A percentile compares a stretch with the other conserved stretches of the same genome.
phyloP scores from a whole-genome alignment of 148 eudicot genomes.

The Silene conica region DNA sequence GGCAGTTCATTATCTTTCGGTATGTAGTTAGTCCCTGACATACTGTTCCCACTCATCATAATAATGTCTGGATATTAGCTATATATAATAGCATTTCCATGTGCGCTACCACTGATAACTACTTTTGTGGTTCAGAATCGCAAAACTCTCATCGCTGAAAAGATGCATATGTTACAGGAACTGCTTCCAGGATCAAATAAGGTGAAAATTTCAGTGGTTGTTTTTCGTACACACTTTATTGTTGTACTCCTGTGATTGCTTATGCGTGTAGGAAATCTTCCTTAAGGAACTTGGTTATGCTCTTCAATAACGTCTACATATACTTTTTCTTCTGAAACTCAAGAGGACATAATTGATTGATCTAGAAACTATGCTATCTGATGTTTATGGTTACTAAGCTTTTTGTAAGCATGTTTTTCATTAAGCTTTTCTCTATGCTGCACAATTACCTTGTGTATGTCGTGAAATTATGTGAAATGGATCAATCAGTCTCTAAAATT shows the following conservation, averaged over 20 bases:
- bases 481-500: not conserved
- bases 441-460: not conserved
- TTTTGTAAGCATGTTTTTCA: not conserved
- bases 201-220: slow-evolving; percentile 6
- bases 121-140: slow-evolving; percentile 13
- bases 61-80: not conserved
- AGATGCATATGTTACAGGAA: slow-evolving; percentile 18
- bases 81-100: not conserved
- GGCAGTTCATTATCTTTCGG: not conserved
- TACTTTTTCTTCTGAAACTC: not conserved
- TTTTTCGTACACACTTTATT: too few relatives aligned
- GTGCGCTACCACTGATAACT: not conserved
- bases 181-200: slow-evolving; percentile 20
- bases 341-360: not conserved
- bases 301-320: not conserved
- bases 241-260: not conserved
- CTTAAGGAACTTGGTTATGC: not conserved
- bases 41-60: not conserved
- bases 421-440: not conserved
- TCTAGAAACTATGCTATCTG: not conserved
- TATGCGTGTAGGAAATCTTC: not conserved
- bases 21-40: not conserved
- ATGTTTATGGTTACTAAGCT: not conserved
- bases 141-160: slow-evolving; percentile 12
- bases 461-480: not conserved